These are phyloP conservation scores for Penicillium angulare DNA, from an alignment of 495 filamentous ascomycete species.

Conservation along the genomic window DNA sequence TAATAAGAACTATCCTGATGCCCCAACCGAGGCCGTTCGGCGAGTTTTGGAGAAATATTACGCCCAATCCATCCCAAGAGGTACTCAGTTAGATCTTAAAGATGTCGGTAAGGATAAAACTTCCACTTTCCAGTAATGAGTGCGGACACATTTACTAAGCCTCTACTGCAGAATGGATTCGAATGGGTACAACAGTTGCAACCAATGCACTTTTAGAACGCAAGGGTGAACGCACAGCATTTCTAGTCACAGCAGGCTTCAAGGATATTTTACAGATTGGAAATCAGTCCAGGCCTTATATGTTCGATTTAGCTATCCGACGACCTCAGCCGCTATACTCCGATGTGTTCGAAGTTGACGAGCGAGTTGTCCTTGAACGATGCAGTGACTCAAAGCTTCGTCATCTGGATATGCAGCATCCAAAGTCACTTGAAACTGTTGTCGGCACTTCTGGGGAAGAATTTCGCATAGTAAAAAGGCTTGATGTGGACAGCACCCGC, in stretches of 20 bases:
- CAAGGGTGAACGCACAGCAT: constrained; percentile 16
- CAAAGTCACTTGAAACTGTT: neutral
- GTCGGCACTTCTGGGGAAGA: neutral
- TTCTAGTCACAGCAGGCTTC: constrained; percentile 20
- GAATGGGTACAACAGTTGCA: constrained; percentile 22
- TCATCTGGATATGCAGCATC: constrained; percentile 9
- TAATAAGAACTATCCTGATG: constrained; percentile 3
- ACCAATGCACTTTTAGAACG: constrained; percentile 25
- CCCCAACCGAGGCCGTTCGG: constrained; percentile 7
- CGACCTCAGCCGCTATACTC: constrained; percentile 7
- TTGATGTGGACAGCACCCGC: constrained; percentile 21
- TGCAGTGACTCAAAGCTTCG: neutral
- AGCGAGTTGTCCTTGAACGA: constrained; percentile 16
- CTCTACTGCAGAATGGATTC: constrained; percentile 23
- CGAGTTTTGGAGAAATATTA: constrained; percentile 1
- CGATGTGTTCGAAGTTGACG: constrained; percentile 15
- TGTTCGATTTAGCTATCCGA: constrained; percentile 18
- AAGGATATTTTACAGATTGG: constrained; percentile 17
- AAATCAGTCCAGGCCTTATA: constrained; percentile 16
- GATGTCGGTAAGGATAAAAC: no score
- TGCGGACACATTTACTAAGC: no score
- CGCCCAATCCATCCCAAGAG: constrained; percentile 2
- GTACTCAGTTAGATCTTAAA: constrained; percentile 1
- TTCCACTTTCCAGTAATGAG: no score
- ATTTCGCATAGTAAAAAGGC: neutral